These are phyloP conservation scores for Rhodotorula sp. DNA, from an alignment of 1,284 basidiomycete species.

Conservation along the genomic window DNA sequence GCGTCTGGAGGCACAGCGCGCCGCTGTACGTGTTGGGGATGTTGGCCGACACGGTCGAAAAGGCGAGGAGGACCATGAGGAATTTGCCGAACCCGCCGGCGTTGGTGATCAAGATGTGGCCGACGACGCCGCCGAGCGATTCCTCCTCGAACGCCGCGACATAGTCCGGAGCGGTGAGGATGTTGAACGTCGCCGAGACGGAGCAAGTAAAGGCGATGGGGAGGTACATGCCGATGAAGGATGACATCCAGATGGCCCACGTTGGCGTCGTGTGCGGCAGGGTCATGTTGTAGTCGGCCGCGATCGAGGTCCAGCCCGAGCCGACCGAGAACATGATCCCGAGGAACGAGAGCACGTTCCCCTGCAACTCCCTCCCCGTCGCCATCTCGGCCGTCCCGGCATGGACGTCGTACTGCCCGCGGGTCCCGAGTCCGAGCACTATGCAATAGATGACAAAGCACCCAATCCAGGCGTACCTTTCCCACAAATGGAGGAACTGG, in stretches of 20 bases:
- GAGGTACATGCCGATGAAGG: constrained; percentile 62
- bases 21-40: constrained; percentile 41
- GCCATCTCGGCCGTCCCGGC: constrained; percentile 56
- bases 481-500: constrained; percentile 55
- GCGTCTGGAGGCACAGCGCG: constrained; percentile 60
- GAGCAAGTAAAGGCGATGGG: constrained; percentile 60
- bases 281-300: constrained; percentile 36
- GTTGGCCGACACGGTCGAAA: constrained; percentile 53
- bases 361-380: constrained; percentile 53
- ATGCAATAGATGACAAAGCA: constrained; percentile 58
- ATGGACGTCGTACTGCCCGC: constrained; percentile 57
- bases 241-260: constrained; percentile 48
- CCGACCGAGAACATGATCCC: constrained; percentile 37
- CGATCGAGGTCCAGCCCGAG: constrained; percentile 30
- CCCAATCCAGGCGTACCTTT: constrained; percentile 64
- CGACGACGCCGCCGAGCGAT: constrained; percentile 55
- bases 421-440: constrained; percentile 57
- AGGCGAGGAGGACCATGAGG: constrained; percentile 60
- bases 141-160: constrained; percentile 55
- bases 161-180: constrained; percentile 60
- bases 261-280: constrained; percentile 39
- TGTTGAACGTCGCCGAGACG: constrained; percentile 55
- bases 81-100: constrained; percentile 60
- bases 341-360: constrained; percentile 59
- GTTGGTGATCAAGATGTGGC: constrained; percentile 50